Percentiles rank a stretch among this genome's conserved stretches.
These are phyloP conservation scores for Bolboschoenus planiculmis DNA, from an alignment of 176 grass and related monocot species.

Conservation along the genomic window DNA sequence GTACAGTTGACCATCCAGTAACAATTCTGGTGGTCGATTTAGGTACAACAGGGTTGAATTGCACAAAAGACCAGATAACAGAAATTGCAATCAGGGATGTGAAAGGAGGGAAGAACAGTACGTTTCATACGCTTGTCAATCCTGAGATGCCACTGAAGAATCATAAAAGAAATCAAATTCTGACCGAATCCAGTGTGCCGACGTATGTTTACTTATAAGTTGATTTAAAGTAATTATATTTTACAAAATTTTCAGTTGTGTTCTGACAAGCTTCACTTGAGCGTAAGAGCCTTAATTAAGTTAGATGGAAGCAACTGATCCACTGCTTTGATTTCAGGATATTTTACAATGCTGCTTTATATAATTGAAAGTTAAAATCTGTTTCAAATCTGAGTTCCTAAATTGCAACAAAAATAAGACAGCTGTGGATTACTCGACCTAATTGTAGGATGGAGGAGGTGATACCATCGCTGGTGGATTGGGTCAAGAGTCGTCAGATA, in stretches of 20 bases:
- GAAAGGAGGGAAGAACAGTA: conserved; percentile 61
- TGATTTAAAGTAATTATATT: conserved; percentile 5
- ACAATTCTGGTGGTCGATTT: conserved; percentile 88
- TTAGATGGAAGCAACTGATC: neutral
- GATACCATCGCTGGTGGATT: conserved; percentile 52
- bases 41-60: conserved; percentile 69
- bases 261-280: neutral
- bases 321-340: neutral
- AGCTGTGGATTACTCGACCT: neutral
- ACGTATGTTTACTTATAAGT: conserved; percentile 38
- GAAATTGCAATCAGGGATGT: conserved; percentile 84
- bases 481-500: conserved; percentile 62
- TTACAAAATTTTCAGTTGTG: neutral
- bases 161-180: conserved; percentile 55
- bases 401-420: neutral
- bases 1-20: conserved; percentile 47
- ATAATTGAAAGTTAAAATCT: neutral
- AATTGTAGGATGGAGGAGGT: conserved; percentile 54
- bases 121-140: conserved; percentile 75
- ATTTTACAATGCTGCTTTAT: neutral
- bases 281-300: neutral
- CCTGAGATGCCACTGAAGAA: conserved; percentile 17
- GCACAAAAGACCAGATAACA: conserved; percentile 52
- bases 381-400: neutral
- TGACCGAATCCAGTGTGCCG: conserved; percentile 47